Evolutionary conservation across 306 rosid genomes (phyloP), one percentile per base, ranked within the genome.

Genomic region (Quercus agrifolia): DNA sequence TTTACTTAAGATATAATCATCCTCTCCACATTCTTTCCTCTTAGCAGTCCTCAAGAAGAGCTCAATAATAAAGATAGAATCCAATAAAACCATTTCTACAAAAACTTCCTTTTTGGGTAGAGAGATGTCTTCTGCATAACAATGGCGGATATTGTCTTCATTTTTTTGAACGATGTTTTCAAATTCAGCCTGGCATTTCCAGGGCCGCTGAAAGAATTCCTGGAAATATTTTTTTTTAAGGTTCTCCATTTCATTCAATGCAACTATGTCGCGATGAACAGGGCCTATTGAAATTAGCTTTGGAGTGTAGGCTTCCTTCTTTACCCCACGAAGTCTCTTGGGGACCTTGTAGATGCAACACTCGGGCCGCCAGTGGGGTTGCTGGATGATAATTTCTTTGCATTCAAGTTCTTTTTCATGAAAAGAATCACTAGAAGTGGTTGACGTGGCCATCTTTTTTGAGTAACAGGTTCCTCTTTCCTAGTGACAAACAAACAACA

Each of bases 21-120:
- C 12, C 4, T 46, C 0, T 46, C 4, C 1, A 46, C 23, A 38
- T 0, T 1, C 5, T 20, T 64, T 9, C 52, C 52, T 46, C 0
- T 2, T 11, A 46, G 13, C 52, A 46, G 13, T 68, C 33, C 38
- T 25, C 61, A 74, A 6, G 14, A 83, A 41, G 13, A 83, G 83
- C 70, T 74, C 83, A 30, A 78, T 18, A 23, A 83, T 69, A 73
- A 83, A 83, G 79, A 67, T 56, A 11, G 76, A 79, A 54, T 83
- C 86, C 5, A 21, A 8, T 12, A 75, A 21, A 72, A 49, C 15
- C 76, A 72, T 52, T 6, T 72, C 61, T 1, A 30, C 7, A 4
- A 72, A 72, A 3, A 5, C 38, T 12, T 23, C 17, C 15, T 2
- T 20, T 2, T 23, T 20, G 59, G 54, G 58, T 44, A 44, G 51